Base-by-base conservation (phyloP, 148 eudicot genomes). In the Polygonum maritimum region DNA sequence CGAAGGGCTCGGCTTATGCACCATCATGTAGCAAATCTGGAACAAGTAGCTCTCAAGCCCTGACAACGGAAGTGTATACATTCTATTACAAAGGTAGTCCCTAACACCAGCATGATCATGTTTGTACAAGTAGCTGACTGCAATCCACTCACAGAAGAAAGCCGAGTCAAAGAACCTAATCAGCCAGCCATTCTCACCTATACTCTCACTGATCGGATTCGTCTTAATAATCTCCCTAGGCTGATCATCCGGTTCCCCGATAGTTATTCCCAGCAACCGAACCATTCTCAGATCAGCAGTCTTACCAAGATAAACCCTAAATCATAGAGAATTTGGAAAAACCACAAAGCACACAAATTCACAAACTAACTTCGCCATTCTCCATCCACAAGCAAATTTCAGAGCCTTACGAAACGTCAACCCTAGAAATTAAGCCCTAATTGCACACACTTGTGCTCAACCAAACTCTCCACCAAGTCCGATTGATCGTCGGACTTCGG, bases 101-200 rank as follows among this genome's bases (percentile, higher is more conserved):
- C 98, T 80, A 19, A 94, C 98, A 7, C 98, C 98, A 0, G 97
- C 74, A 49, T 94, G 98, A 70, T 92, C 89, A 84, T 94, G 98
- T 86, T 94, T 94, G 80, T 94, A 94, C 69, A 94, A 81, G 83
- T 94, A 94, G 83, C 98, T 90, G 75, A 94, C 98, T 63, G 98
- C 98, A 85, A 94, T 94, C 98, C 98, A 94, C 85, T 94, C 98
- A 82, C 98, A 94, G 76, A 94, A 94, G 77, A 94, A 94, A 1
- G 98, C 89, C 0, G 98, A 94, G 74, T 94, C 98, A n/a, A 94
- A 94, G 78, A 94, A 94, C 71, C 98, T 84, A 65, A 94, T 94
- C 44, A 94, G 88, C 98, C 98, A 94, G 3, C 98, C 98, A 79
- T 86, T 92, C 67, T 92, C 97, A 5, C 97, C 92, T 22, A 86